Conservation (phyloP, 2,329 filamentous ascomycete species). For the Emydomyces testavorans region DNA sequence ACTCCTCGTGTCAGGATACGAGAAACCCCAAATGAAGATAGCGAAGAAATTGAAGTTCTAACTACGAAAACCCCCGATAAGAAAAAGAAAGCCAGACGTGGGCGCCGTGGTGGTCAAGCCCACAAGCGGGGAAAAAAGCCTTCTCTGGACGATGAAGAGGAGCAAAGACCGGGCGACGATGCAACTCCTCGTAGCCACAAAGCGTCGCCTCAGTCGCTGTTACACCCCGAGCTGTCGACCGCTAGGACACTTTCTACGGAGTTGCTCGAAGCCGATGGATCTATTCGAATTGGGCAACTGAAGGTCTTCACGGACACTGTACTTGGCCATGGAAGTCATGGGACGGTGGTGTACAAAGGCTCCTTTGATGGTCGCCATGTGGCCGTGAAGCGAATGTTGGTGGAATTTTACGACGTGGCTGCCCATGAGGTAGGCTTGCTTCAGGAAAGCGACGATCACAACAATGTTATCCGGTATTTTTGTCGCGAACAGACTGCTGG, state of each 20-base stretch:
- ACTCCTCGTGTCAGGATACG: constrained; percentile 32
- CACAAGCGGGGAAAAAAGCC: constrained; percentile 45
- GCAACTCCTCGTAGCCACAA: constrained; percentile 27
- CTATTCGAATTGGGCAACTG: constrained; percentile 49
- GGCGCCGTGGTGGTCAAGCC: constrained; percentile 60
- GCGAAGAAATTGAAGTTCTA: constrained; percentile 26
- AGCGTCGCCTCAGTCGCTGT: constrained; percentile 25
- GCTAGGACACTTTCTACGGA: constrained; percentile 45
- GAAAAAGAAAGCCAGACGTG: constrained; percentile 59
- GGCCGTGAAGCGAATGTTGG: constrained; percentile 92
- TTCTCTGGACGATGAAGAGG: constrained; percentile 41
- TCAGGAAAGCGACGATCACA: constrained; percentile 87
- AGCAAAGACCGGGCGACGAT: constrained; percentile 42
- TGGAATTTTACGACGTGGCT: constrained; percentile 90
- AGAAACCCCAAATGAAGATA: constrained; percentile 27
- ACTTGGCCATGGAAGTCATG: constrained; percentile 73
- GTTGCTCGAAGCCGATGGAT: constrained; percentile 48
- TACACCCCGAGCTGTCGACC: constrained; percentile 47
- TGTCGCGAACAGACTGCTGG: constrained; percentile 78
- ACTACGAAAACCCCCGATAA: constrained; percentile 33
- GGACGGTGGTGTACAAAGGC: constrained; percentile 93
- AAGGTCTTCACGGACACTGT: constrained; percentile 49
- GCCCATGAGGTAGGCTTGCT: constrained; percentile 85
- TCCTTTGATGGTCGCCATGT: constrained; percentile 87
- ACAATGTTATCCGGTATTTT: constrained; percentile 93